Base-by-base conservation (phyloP, 1,284 basidiomycete genomes). In the Ganoderma resinaceum region DNA sequence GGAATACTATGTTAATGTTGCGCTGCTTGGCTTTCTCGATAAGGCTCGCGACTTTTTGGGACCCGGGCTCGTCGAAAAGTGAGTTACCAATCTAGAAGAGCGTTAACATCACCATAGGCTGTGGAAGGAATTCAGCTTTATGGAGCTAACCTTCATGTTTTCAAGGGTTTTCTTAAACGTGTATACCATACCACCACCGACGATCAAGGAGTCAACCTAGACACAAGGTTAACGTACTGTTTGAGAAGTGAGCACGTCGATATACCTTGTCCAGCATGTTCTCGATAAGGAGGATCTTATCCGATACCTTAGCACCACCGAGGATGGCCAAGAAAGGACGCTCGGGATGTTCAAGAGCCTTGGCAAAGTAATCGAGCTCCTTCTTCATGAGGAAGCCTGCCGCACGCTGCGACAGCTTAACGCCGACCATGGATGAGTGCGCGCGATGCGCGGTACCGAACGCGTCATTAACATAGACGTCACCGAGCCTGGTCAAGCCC, bases 381-480 rank as follows among this genome's bases (percentile, higher is more conserved):
- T 99, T 99, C 87, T 97, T 98, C 87, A 99, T 94, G 74, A 99
- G 88, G 87, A 98, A 97, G 61, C 97, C 97, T 49, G 97, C 91
- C 9, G 97, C 97, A 76, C 96, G 90, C 82, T 97, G 92, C n/a
- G 92, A 90, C 46, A 99, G 89, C 81, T 98, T 89, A 74, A 99
- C 88, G 73, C 97, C 97, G 76, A 99, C 98, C 95, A 99, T 98
- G 76, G 95, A 97, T 0, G 97, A 98, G 83, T 99, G 98, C 29
- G 95, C 97, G 75, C 97, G 95, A 83, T 99, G 97, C 52, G 97
- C 98, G 63, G 97, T 99, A 67, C 97, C 97, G 81, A 99, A 99
- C 49, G 97, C 98, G 80, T 99, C 97, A 85, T 99, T 99, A 81
- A 99, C 87, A 82, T 99, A 99, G 74, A 99, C 94, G 78, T 99